phyloP scores from a whole-genome alignment of 2,329 filamentous ascomycete species.

The Alternaria sp. region DNA sequence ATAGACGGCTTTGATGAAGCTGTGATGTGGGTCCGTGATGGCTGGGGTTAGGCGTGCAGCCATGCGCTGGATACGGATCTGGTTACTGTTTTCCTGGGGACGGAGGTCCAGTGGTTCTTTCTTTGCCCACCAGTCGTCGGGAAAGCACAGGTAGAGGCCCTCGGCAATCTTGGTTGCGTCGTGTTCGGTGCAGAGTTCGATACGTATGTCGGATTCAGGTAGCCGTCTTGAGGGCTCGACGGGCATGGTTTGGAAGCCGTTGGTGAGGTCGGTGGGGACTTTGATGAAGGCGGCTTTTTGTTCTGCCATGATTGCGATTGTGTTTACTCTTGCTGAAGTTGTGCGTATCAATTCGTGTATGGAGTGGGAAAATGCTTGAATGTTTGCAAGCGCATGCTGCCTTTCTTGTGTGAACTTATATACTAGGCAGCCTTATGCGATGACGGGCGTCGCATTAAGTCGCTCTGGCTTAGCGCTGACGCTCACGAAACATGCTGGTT shows the following conservation, averaged over 20 bases:
- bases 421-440: background rate
- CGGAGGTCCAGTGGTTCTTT: slow-evolving; percentile 35
- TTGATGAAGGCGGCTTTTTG: slow-evolving; percentile 30
- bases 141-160: slow-evolving; percentile 39
- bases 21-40: slow-evolving; percentile 24
- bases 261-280: slow-evolving; percentile 7
- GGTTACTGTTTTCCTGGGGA: slow-evolving; percentile 3
- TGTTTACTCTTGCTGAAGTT: fast-evolving
- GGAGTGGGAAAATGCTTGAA: background rate
- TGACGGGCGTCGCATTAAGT: background rate
- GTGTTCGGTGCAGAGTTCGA: slow-evolving; percentile 27
- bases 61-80: slow-evolving; percentile 28
- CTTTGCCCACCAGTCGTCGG: slow-evolving; percentile 27
- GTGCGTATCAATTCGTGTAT: fast-evolving
- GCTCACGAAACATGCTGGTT: background rate
- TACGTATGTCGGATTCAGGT: slow-evolving; percentile 25
- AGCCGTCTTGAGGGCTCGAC: slow-evolving; percentile 29
- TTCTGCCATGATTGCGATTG: slow-evolving; percentile 17
- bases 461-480: background rate
- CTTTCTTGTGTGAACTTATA: background rate
- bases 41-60: slow-evolving; percentile 32
- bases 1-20: slow-evolving; percentile 42
- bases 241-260: slow-evolving; percentile 30
- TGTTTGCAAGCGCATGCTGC: too few relatives aligned
- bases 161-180: slow-evolving; percentile 36